Base-by-base conservation (phyloP, 2,329 filamentous ascomycete species). In the Graphiopsis chlorocephala region DNA sequence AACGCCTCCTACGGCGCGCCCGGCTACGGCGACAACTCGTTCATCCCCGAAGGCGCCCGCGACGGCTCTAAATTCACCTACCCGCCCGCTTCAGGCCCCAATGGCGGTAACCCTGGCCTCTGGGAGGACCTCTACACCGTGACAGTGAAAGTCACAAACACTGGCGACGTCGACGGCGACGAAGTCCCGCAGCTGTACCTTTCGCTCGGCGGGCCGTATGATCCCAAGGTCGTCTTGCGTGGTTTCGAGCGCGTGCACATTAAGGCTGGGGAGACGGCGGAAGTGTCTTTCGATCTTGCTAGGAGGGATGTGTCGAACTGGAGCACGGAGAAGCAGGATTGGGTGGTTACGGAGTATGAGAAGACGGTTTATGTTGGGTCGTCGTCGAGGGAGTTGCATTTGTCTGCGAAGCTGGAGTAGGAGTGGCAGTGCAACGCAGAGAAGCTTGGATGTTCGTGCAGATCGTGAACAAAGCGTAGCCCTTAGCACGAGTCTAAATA, bases 221-320 rank as follows among this genome's bases (percentile, higher is more conserved):
- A 96, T 73, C 84, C 85, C 11, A 79, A 79, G 59, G 77, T 83
- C 61, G 83, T 85, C 3, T 86, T 97, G n/a, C 88, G 93, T 67
- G 89, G 88, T 33, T 97, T 97, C 71, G 90, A 95, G 64, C 86
- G 91, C 57, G 77, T 96, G 62, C 82, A 81, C 61, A 87, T 97
- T 67, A 82, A 85, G 7, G 84, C 91, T 0, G 91, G 91, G n/a
- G 76, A 86, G 78, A 86, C 83, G 56, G 82, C 80, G 2, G 84
- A 82, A 4, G 94, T 94, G 80, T 81, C 76, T 0, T 87, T 85
- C 0, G 83, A 87, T 15, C 78, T 97, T 57, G 91, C 87, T 12
- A 85, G 93, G 47, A 86, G 92, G 64, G 93, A 97, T 72, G 70
- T 97, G 63, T 92, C 90, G 74, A 93, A 92, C 79, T 97, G 93